These are phyloP conservation scores for Psilocybe sp. DNA, from an alignment of 768 basidiomycete genomes.

Conservation along the genomic window DNA sequence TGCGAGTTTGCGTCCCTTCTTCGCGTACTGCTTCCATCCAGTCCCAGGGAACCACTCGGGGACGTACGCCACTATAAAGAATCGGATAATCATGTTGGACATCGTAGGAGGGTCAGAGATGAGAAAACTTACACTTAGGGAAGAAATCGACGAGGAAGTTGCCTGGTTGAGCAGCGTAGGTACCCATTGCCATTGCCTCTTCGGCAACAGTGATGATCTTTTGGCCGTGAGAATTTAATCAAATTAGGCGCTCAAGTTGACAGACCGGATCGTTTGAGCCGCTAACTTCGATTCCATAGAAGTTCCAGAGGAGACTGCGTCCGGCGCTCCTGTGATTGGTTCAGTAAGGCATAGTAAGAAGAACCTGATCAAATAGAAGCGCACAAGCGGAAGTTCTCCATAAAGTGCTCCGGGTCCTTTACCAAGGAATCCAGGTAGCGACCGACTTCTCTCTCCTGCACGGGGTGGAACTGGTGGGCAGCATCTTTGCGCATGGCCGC, in stretches of 20 bases:
- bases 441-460: conserved; percentile 18
- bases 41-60: conserved; percentile 44
- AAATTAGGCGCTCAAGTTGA: background rate
- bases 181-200: conserved; percentile 18
- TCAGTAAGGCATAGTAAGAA: background rate
- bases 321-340: conserved; percentile 19
- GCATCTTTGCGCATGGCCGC: conserved; percentile 21
- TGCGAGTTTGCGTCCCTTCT: conserved; percentile 25
- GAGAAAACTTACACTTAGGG: conserved; percentile 14
- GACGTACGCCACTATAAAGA: conserved; percentile 20
- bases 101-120: background rate
- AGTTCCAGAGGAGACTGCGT: conserved; percentile 16
- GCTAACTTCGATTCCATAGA: conserved; percentile 25
- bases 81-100: background rate
- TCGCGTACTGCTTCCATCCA: conserved; percentile 38
- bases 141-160: conserved; percentile 26
- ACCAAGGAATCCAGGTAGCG: conserved; percentile 18
- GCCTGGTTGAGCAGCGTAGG: conserved; percentile 22
- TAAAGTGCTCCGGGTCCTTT: conserved; percentile 18
- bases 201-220: conserved; percentile 22
- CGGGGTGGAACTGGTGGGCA: conserved; percentile 18
- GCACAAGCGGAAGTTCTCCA: conserved; percentile 26
- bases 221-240: background rate
- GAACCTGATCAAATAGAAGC: background rate
- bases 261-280: conserved; percentile 19